These are phyloP conservation scores for Aspergillus fischeri DNA, from an alignment of 2,329 filamentous ascomycete species.

Conservation along the genomic window DNA sequence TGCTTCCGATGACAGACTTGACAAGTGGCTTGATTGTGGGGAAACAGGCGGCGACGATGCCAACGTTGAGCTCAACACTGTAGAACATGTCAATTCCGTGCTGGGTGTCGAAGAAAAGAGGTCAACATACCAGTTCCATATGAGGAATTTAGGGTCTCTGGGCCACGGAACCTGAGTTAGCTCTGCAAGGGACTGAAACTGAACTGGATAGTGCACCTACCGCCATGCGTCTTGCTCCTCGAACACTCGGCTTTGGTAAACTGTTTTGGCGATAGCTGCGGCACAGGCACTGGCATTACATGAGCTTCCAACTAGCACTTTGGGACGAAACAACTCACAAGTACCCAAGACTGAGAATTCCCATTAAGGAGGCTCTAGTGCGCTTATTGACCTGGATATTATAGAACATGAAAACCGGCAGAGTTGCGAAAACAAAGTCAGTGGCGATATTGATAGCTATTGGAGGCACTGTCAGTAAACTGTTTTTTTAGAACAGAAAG, in stretches of 20 bases:
- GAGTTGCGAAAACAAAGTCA: constrained; percentile 42
- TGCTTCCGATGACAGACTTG: constrained; percentile 12
- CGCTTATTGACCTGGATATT: constrained; percentile 18
- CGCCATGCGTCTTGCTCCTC: constrained; percentile 32
- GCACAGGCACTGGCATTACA: constrained; percentile 31
- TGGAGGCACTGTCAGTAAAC: not conserved
- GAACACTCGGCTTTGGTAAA: constrained; percentile 18
- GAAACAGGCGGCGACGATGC: constrained; percentile 40
- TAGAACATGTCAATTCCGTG: not conserved
- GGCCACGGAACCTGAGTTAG: not conserved
- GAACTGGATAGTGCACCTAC: constrained; percentile 8
- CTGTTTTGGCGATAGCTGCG: constrained; percentile 40
- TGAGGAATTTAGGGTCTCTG: constrained; percentile 1
- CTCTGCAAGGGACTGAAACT: constrained; percentile 3
- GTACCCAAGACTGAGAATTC: constrained; percentile 43
- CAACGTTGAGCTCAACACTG: constrained; percentile 41
- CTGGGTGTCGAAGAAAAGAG: not conserved
- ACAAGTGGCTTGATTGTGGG: constrained; percentile 39
- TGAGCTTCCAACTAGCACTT: not conserved
- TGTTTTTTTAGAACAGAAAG: not conserved
- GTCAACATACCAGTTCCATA: constrained; percentile 17
- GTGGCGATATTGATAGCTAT: constrained; percentile 43
- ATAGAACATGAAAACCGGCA: constrained; percentile 44
- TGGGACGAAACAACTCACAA: constrained; percentile 24
- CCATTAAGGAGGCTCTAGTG: constrained; percentile 38